phyloP scores from a whole-genome alignment of 176 grass and related monocot genomes.

The Otatea glauca region DNA sequence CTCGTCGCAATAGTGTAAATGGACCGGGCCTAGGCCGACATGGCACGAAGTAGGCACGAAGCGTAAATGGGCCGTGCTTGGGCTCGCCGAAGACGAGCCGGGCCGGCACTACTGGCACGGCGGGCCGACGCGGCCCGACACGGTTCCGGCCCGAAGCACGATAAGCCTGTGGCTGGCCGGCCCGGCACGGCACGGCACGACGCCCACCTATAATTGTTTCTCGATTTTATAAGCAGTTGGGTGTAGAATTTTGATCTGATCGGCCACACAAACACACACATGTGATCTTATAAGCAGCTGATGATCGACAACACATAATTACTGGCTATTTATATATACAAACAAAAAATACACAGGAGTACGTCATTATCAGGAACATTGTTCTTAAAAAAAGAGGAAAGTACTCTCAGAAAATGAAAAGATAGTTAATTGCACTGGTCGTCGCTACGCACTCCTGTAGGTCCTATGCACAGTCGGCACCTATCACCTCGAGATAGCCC shows the following conservation, averaged over 20 bases:
- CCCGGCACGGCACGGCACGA: too few species aligned
- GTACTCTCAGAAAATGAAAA: not conserved
- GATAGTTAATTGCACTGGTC: not conserved
- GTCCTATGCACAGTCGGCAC: constrained; percentile 29
- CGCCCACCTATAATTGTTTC: too few species aligned
- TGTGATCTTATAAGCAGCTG: not conserved
- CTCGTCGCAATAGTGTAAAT: too few species aligned
- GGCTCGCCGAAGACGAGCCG: too few species aligned
- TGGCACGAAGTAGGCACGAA: too few species aligned
- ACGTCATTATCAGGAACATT: constrained; percentile 12
- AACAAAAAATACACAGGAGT: too few species aligned
- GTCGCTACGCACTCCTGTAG: constrained; percentile 26
- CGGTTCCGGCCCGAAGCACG: too few species aligned
- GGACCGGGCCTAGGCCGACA: too few species aligned
- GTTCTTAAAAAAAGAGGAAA: not conserved
- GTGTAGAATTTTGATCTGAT: not conserved
- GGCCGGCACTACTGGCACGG: too few species aligned
- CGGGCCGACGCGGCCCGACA: too few species aligned
- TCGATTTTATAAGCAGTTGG: not conserved
- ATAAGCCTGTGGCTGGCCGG: too few species aligned
- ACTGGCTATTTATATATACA: not conserved
- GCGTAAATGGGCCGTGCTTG: too few species aligned
- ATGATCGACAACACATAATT: not conserved
- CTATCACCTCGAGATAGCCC: constrained; percentile 34
- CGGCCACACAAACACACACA: not conserved